phyloP scores from a whole-genome alignment of 768 basidiomycete species.

The Leccinum boreale region DNA sequence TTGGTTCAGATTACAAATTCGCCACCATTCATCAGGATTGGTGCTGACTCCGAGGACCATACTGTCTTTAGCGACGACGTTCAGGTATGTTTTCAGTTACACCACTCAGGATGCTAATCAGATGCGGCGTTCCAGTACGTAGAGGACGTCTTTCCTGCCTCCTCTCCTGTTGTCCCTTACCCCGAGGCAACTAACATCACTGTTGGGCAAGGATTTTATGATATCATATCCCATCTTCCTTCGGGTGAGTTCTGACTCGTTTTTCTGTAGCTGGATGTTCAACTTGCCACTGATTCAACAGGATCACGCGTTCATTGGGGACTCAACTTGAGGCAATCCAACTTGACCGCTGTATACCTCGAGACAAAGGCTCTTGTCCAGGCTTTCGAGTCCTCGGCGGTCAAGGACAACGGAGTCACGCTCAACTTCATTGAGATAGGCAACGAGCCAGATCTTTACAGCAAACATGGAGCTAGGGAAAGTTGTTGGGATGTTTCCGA shows the following conservation, averaged over 20 bases:
- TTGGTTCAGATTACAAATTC: constrained; percentile 48
- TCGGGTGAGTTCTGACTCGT: constrained; percentile 30
- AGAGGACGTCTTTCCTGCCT: constrained; percentile 48
- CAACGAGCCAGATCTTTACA: constrained; percentile 60
- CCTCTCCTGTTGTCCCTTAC: constrained; percentile 51
- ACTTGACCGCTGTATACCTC: constrained; percentile 47
- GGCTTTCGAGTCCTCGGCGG: constrained; percentile 43
- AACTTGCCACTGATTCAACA: constrained; percentile 21
- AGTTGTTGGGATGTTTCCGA: constrained; percentile 38
- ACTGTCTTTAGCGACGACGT: constrained; percentile 51
- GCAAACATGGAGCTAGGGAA: constrained; percentile 41
- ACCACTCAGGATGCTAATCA: neutral
- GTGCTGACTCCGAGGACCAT: constrained; percentile 55
- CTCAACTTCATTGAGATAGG: constrained; percentile 62
- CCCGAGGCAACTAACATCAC: constrained; percentile 63
- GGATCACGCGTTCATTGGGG: constrained; percentile 67
- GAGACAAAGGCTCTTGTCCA: constrained; percentile 46
- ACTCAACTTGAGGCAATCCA: constrained; percentile 56
- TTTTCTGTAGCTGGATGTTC: neutral
- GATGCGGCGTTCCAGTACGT: constrained; percentile 33
- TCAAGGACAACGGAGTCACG: constrained; percentile 40
- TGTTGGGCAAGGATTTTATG: constrained; percentile 56
- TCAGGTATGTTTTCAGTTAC: constrained; percentile 32
- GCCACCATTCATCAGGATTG: constrained; percentile 57
- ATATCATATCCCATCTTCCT: constrained; percentile 50